phyloP scores from a whole-genome alignment of 768 basidiomycete species.

The Termitomyces sp. region DNA sequence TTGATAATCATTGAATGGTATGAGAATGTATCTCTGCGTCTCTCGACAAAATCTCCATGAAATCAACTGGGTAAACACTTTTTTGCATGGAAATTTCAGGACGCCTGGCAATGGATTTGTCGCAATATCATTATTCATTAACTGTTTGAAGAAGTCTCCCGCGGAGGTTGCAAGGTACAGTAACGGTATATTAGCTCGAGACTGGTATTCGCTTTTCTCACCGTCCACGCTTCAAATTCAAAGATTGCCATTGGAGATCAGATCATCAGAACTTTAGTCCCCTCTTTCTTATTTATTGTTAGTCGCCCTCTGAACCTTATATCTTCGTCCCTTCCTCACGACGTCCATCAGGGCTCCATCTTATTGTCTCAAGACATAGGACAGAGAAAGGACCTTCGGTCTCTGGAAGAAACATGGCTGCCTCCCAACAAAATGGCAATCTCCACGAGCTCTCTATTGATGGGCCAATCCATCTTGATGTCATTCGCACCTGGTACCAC shows the following conservation, averaged over 20 bases:
- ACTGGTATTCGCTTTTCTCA: too few species aligned
- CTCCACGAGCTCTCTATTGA: neutral
- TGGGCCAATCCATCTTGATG: conserved; percentile 1
- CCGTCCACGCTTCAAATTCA: too few species aligned
- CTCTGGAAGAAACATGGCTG: neutral
- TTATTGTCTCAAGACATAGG: neutral
- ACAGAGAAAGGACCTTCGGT: neutral
- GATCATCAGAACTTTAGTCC: neutral
- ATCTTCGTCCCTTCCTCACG: neutral
- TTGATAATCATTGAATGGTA: neutral
- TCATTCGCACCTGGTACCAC: neutral
- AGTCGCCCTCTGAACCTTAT: neutral
- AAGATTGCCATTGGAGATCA: neutral
- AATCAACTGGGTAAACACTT: too few species aligned
- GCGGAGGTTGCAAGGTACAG: neutral
- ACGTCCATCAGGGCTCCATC: neutral
- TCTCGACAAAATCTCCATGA: neutral
- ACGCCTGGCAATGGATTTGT: too few species aligned
- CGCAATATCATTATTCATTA: too few species aligned
- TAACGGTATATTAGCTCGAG: neutral
- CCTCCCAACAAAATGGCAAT: neutral
- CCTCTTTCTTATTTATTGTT: neutral
- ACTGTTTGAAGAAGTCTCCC: neutral
- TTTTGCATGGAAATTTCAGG: too few species aligned
- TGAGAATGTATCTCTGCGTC: neutral